phyloP scores from a whole-genome alignment of 2,329 filamentous ascomycete genomes.

The Fusarium sp. region DNA sequence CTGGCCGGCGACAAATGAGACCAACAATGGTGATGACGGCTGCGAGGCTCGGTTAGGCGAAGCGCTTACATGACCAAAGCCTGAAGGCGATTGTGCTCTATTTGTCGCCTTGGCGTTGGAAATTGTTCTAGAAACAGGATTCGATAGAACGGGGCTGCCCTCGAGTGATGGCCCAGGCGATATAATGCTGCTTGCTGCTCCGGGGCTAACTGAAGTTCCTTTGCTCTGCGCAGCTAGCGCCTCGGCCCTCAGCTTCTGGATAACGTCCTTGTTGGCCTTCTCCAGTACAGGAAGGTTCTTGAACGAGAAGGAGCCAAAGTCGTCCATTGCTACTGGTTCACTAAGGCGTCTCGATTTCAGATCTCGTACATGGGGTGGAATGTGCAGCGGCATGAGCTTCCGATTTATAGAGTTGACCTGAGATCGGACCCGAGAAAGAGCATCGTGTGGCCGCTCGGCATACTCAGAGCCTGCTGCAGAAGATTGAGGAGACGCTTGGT shows the following conservation, averaged over 20 bases:
- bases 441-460: slow-evolving; percentile 91
- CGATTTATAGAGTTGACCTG: slow-evolving; percentile 90
- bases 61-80: slow-evolving; percentile 81
- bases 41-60: slow-evolving; percentile 86
- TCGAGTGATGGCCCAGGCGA: slow-evolving; percentile 81
- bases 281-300: slow-evolving; percentile 97
- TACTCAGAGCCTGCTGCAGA: slow-evolving; percentile 81
- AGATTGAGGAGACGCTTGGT: slow-evolving; percentile 81
- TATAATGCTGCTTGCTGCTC: slow-evolving; percentile 57
- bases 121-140: slow-evolving; percentile 83
- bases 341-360: slow-evolving; percentile 88
- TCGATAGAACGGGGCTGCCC: slow-evolving; percentile 85
- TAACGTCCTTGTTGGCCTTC: slow-evolving; percentile 98
- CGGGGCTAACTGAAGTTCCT: slow-evolving; percentile 60
- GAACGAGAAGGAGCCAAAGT: slow-evolving; percentile 96
- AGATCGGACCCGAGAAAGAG: slow-evolving; percentile 87
- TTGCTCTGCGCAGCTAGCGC: slow-evolving; percentile 79
- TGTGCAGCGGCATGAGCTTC: slow-evolving; percentile 93
- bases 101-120: slow-evolving; percentile 84
- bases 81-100: slow-evolving; percentile 88
- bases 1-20: slow-evolving; percentile 92
- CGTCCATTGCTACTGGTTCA: slow-evolving; percentile 88
- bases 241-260: slow-evolving; percentile 93
- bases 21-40: slow-evolving; percentile 81
- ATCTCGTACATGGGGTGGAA: slow-evolving; percentile 95